Evolutionary conservation across 805 yeast species (phyloP).

Genomic region (Candida oleophila): DNA sequence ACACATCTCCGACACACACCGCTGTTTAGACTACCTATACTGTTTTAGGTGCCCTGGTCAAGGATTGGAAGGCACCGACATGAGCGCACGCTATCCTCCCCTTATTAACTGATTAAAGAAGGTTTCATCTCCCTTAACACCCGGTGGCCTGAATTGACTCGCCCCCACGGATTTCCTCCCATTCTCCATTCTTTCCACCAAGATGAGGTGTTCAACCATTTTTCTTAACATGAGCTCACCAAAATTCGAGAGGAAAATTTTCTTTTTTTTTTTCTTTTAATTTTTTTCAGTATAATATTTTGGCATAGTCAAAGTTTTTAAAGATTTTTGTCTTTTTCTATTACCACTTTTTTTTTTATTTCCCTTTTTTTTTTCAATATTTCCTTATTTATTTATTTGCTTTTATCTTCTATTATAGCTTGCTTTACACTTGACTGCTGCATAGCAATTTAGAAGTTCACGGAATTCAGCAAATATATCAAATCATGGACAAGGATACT

Average conservation of each 20-base stretch:
- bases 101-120: too few relatives aligned
- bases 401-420: not conserved
- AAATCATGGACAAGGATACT: constrained; percentile 48
- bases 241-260: not conserved
- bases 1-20: too few relatives aligned
- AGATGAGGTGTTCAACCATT: not conserved
- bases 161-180: not conserved
- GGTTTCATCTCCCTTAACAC: too few relatives aligned
- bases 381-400: not conserved
- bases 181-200: not conserved
- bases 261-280: too few relatives aligned
- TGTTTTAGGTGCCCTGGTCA: too few relatives aligned
- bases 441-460: not conserved
- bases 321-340: not conserved
- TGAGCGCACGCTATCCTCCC: too few relatives aligned
- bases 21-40: too few relatives aligned
- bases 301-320: not conserved
- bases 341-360: not conserved
- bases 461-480: not conserved
- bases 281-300: too few relatives aligned
- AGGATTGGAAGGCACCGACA: too few relatives aligned
- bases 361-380: not conserved
- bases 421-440: not conserved
- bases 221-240: not conserved
- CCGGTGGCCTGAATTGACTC: too few relatives aligned